A percentile compares a stretch with the other conserved stretches of the same genome.
phyloP scores from a whole-genome alignment of 768 basidiomycete genomes.

The Sporobolomyces pararoseus region DNA sequence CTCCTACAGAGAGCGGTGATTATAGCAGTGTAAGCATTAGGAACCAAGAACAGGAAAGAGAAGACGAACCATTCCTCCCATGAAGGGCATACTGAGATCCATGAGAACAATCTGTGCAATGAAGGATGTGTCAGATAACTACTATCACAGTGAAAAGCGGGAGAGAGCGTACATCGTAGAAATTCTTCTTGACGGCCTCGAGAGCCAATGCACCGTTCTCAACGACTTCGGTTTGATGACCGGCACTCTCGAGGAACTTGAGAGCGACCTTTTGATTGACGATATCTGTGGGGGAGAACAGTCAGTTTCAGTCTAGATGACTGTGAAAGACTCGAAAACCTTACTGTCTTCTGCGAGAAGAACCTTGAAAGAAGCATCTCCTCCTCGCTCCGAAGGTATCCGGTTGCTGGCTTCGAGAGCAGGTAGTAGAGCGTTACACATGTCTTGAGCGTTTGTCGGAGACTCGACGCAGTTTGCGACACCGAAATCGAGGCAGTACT shows the following conservation, averaged over 20 bases:
- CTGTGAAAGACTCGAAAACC: too few species aligned
- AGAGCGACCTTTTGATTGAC: conserved; percentile 92
- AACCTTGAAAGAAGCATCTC: conserved; percentile 83
- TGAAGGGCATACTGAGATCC: conserved; percentile 87
- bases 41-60: background rate
- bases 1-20: conserved; percentile 70
- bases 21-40: background rate
- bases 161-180: conserved; percentile 41
- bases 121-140: background rate
- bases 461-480: conserved; percentile 92
- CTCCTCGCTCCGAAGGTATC: conserved; percentile 76
- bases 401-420: conserved; percentile 93
- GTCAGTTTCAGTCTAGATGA: too few species aligned
- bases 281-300: conserved; percentile 25
- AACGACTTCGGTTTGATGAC: conserved; percentile 91
- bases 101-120: conserved; percentile 57
- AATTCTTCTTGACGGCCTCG: conserved; percentile 73
- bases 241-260: conserved; percentile 92
- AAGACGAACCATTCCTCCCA: conserved; percentile 57
- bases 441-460: conserved; percentile 79
- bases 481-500: conserved; percentile 52
- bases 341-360: conserved; percentile 86
- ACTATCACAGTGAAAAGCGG: background rate
- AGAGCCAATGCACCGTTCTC: conserved; percentile 94
- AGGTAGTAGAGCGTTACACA: conserved; percentile 84